Evolutionary conservation across 352 stramenopile species (phyloP), one percentile per base, ranked within the genome.

Genomic region (Elongisporangium anandrum): DNA sequence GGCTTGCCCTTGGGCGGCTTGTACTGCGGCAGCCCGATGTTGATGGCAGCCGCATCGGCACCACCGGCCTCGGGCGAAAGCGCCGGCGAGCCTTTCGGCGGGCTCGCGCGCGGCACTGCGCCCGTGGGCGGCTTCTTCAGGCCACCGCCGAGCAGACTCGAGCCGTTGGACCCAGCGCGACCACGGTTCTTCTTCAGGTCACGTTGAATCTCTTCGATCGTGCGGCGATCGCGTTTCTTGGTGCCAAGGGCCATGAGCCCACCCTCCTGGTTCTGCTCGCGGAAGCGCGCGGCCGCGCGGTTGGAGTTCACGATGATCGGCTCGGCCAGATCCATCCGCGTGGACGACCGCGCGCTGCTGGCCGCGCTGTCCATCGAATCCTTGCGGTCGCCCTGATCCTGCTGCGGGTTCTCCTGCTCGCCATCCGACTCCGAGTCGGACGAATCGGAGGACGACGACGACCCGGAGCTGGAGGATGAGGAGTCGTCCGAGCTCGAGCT

Each of bases 181-280:
- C 70, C 68, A 7, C 80, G 73, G 55, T 89, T 94, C 57, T 79
- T 88, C 51, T 81, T 65, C 20, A 95, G 59, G 57, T 95, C 86
- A 54, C 82, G 70, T 57, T 95, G 86, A 56, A 95, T 95, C 63
- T 95, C 81, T 51, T 95, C 86, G 57, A 95, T 95, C n/a, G 86
- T 92, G 20, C 86, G 83, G 57, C 86, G 81, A 53, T 95, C 86
- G 50, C 86, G 70, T 61, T 94, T 95, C 64, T 88, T 88, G 16
- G 86, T 95, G 49, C 82, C 82, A 9, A 95, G 67, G n/a, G 86
- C 70, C 77, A 91, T 92, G 64, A 95, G 64, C 6, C 67, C 73
- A 3, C 66, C 64, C 54, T 66, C 62, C 34, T 76, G 65, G 56
- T 73, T 80, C 51, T 87, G 63, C 62, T 81, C 76, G 52, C 82